A percentile compares a stretch with the other conserved stretches of the same genome.
These are phyloP conservation scores for Trebouxia sp. DNA, from an alignment of 139 green algal genomes.

Conservation along the genomic window DNA sequence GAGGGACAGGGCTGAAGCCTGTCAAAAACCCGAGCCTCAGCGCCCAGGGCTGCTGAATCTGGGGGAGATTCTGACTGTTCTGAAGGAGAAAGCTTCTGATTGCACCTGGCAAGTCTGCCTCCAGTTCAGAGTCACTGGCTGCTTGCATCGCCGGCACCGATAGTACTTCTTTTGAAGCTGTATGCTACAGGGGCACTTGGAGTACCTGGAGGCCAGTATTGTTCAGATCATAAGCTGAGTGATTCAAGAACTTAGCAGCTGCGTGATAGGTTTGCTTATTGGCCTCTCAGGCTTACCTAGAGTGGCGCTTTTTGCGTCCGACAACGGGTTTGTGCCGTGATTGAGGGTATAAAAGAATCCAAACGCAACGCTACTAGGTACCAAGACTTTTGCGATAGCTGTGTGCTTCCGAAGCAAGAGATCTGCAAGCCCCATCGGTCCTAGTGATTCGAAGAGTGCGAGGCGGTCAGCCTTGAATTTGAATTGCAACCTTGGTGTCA, in stretches of 20 bases:
- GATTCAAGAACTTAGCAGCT: no score
- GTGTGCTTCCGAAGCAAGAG: constrained; percentile 2
- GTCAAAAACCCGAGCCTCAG: no score
- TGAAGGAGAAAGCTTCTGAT: not conserved
- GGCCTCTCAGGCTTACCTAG: not conserved
- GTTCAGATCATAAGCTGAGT: no score
- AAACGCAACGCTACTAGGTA: not conserved
- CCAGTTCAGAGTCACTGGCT: not conserved
- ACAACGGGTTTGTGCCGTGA: not conserved
- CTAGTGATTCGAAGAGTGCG: no score
- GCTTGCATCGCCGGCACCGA: not conserved
- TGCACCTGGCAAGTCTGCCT: no score
- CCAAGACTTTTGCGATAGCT: constrained; percentile 15
- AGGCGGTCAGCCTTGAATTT: not conserved
- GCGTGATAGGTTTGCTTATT: no score
- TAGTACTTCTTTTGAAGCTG: not conserved
- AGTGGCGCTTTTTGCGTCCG: not conserved
- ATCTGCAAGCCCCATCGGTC: constrained; percentile 22
- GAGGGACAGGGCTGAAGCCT: no score
- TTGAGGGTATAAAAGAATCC: constrained; percentile 20
- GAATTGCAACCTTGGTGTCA: no score
- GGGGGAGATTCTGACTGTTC: not conserved
- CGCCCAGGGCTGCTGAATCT: not conserved
- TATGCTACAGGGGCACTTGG: constrained; percentile 10
- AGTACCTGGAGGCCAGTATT: constrained; percentile 3